phyloP scores from a whole-genome alignment of 352 stramenopile genomes.

The Stephanocyclus meneghinianus region DNA sequence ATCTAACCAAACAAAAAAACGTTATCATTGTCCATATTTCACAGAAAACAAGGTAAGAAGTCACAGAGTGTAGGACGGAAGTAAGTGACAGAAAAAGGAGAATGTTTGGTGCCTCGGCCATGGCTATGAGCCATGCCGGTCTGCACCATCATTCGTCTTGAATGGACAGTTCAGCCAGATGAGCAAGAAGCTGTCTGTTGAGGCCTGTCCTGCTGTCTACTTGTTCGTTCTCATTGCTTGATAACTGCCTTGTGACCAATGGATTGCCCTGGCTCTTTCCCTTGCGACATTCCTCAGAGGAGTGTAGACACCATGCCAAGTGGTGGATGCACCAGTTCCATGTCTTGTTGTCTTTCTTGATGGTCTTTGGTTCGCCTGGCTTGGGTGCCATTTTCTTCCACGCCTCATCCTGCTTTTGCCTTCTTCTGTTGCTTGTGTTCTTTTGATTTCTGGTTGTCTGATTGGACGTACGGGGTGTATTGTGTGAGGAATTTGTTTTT shows the following conservation, averaged over 20 bases:
- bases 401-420: slow-evolving; percentile 9
- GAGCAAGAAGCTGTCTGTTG: not conserved
- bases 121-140: slow-evolving; percentile 8
- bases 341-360: not conserved
- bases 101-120: slow-evolving; percentile 9
- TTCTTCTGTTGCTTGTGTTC: slow-evolving; percentile 1
- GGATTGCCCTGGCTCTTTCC: not conserved
- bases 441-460: not conserved
- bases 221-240: not conserved
- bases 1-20: not conserved
- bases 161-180: not conserved
- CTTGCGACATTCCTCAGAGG: not conserved
- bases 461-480: not conserved
- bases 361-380: not conserved
- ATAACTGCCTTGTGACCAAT: not conserved
- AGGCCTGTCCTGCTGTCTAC: not conserved
- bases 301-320: not conserved
- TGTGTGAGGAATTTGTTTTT: not conserved
- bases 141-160: not conserved
- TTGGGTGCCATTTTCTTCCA: slow-evolving; percentile 21
- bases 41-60: not conserved
- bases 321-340: slow-evolving; percentile 13
- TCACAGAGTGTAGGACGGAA: not conserved
- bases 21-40: no score
- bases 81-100: not conserved